Conservation (phyloP, 1,139 yeast species). For the Diutina scorzettiae region DNA sequence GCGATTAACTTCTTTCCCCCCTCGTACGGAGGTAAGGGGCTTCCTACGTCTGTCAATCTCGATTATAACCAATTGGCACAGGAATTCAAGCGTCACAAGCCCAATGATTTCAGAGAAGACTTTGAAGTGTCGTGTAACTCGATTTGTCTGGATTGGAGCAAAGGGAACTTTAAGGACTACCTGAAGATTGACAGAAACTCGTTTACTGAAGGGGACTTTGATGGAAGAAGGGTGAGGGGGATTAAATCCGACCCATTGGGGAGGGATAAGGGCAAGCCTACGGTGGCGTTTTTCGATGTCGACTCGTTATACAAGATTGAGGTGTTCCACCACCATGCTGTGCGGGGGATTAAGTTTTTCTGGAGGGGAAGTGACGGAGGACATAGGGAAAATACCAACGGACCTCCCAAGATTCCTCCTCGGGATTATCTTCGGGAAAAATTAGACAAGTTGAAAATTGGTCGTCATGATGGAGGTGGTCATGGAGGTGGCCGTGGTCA, state of each 20-base stretch:
- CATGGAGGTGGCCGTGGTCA: not conserved
- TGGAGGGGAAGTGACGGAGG: conserved; percentile 7
- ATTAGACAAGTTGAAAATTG: conserved; percentile 13
- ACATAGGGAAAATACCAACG: not conserved
- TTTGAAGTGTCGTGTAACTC: conserved; percentile 40
- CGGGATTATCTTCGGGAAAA: conserved; percentile 29
- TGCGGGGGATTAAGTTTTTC: conserved; percentile 54
- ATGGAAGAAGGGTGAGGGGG: conserved; percentile 27
- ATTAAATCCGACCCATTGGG: conserved; percentile 38
- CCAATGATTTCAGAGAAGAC: conserved; percentile 20
- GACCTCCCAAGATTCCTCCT: conserved; percentile 32
- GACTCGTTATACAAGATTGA: conserved; percentile 33
- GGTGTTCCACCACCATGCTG: conserved; percentile 58
- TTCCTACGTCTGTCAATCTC: conserved; percentile 39
- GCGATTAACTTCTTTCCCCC: conserved; percentile 49
- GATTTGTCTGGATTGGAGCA: conserved; percentile 25
- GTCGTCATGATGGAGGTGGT: not conserved
- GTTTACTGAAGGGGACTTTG: conserved; percentile 29
- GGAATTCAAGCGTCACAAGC: conserved; percentile 17
- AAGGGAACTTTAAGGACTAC: conserved; percentile 17
- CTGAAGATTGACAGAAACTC: conserved; percentile 10
- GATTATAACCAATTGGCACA: conserved; percentile 35
- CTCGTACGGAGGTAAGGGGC: conserved; percentile 46
- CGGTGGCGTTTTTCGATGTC: conserved; percentile 21
- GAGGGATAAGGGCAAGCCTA: conserved; percentile 13